Conservation (phyloP, 768 basidiomycete species). For the Trametes elegans region DNA sequence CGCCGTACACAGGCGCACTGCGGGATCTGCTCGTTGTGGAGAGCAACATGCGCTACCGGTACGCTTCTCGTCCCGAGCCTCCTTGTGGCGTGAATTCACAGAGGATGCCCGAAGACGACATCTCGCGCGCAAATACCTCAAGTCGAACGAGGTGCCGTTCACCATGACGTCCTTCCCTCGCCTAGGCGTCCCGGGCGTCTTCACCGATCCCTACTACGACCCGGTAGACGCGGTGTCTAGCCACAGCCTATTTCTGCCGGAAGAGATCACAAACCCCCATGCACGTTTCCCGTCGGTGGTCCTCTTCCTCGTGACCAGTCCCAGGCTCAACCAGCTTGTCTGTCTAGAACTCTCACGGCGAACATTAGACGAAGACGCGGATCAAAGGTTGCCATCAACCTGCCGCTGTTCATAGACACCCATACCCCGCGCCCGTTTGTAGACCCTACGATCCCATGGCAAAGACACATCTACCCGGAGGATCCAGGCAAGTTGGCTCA, state of each 20-base stretch:
- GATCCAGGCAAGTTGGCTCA: slow-evolving; percentile 78
- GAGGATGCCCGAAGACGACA: slow-evolving; percentile 56
- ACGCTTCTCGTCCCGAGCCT: slow-evolving; percentile 19
- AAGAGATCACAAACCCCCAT: slow-evolving; percentile 96
- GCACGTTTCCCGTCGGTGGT: slow-evolving; percentile 91
- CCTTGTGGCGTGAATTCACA: not conserved
- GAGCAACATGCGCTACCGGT: slow-evolving; percentile 93
- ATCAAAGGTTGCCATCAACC: slow-evolving; percentile 92
- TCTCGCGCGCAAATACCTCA: slow-evolving; percentile 80
- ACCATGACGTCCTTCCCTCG: slow-evolving; percentile 96
- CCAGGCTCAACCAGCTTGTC: slow-evolving; percentile 19
- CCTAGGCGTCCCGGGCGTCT: slow-evolving; percentile 83
- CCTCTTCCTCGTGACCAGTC: slow-evolving; percentile 15
- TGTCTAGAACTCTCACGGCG: slow-evolving; percentile 85
- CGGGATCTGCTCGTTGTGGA: slow-evolving; percentile 88
- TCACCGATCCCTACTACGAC: slow-evolving; percentile 86
- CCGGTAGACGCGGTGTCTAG: slow-evolving; percentile 79
- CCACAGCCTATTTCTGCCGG: slow-evolving; percentile 90
- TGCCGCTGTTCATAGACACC: slow-evolving; percentile 88
- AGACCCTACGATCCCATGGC: slow-evolving; percentile 89
- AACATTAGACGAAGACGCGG: slow-evolving; percentile 90
- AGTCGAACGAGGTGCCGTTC: slow-evolving; percentile 82
- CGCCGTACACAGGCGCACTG: slow-evolving; percentile 88
- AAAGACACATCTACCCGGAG: slow-evolving; percentile 79
- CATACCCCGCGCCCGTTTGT: slow-evolving; percentile 88